phyloP scores from a whole-genome alignment of 2,329 filamentous ascomycete genomes.

The Pseudogymnoascus sp. region DNA sequence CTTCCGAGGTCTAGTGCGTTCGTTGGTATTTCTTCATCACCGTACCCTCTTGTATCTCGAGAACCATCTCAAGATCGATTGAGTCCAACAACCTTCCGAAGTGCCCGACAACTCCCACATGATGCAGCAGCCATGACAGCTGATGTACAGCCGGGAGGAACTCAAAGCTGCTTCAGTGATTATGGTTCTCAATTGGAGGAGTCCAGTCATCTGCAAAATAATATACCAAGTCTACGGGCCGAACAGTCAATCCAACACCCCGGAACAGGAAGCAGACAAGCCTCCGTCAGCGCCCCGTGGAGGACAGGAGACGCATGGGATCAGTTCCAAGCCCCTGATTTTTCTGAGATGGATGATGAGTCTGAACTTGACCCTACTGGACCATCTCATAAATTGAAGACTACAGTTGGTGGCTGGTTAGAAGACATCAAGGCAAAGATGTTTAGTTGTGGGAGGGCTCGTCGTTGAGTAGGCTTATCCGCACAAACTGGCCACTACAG shows the following conservation, averaged over 20 bases:
- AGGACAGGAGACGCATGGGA: neutral
- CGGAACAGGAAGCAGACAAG: neutral
- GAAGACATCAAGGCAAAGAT: neutral
- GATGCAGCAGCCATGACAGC: neutral
- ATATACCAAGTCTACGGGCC: neutral
- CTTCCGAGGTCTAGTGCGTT: neutral
- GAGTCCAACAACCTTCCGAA: neutral
- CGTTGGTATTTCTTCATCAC: neutral
- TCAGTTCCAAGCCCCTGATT: neutral
- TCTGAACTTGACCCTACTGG: neutral
- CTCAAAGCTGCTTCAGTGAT: neutral
- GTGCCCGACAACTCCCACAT: neutral
- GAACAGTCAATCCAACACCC: neutral
- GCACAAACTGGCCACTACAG: no score
- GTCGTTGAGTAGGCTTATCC: neutral
- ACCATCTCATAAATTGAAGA: neutral
- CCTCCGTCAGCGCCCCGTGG: neutral
- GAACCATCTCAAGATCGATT: neutral
- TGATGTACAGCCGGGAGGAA: neutral
- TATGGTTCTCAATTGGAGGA: neutral
- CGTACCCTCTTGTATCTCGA: neutral
- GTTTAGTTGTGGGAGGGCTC: neutral
- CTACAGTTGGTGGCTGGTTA: neutral
- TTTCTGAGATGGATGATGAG: neutral
- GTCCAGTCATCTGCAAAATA: neutral